These are phyloP conservation scores for Dendrobium huoshanense DNA, from an alignment of 106 monocot genomes.

Conservation along the genomic window DNA sequence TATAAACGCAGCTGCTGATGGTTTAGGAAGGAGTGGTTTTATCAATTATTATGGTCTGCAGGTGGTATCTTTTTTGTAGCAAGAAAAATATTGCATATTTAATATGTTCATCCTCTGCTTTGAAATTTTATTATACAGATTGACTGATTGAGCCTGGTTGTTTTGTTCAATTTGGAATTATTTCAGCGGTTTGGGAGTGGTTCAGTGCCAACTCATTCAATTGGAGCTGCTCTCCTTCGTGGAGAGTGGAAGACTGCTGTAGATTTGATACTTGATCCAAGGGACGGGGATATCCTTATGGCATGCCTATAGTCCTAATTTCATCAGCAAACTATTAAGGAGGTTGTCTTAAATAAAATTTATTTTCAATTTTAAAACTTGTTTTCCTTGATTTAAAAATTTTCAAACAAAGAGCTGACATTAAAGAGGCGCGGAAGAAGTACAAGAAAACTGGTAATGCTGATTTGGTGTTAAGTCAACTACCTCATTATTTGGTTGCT, in stretches of 20 bases:
- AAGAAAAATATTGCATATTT: neutral
- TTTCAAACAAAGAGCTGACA: constrained; percentile 59
- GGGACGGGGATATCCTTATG: constrained; percentile 95
- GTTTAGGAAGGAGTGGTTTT: constrained; percentile 75
- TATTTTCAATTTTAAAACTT: constrained; percentile 5
- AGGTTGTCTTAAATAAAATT: neutral
- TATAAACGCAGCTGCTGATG: constrained; percentile 62
- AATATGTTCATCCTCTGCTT: neutral
- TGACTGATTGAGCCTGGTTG: neutral
- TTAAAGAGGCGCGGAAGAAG: constrained; percentile 51
- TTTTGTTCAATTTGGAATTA: constrained; percentile 12
- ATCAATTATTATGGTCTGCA: constrained; percentile 97
- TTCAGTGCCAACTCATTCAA: constrained; percentile 87
- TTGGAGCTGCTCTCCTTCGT: constrained; percentile 85
- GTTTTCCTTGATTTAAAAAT: constrained; percentile 33
- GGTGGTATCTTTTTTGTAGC: constrained; percentile 23
- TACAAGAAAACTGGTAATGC: constrained; percentile 73
- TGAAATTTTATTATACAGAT: neutral
- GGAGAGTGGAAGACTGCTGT: constrained; percentile 89
- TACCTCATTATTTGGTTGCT: constrained; percentile 81
- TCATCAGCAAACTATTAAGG: neutral
- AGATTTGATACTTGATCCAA: constrained; percentile 89
- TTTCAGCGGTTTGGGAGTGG: constrained; percentile 97
- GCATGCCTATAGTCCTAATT: constrained; percentile 1
- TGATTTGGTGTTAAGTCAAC: constrained; percentile 53